phyloP scores from a whole-genome alignment of 2,329 filamentous ascomycete species.

The Fusarium guadeloupense region DNA sequence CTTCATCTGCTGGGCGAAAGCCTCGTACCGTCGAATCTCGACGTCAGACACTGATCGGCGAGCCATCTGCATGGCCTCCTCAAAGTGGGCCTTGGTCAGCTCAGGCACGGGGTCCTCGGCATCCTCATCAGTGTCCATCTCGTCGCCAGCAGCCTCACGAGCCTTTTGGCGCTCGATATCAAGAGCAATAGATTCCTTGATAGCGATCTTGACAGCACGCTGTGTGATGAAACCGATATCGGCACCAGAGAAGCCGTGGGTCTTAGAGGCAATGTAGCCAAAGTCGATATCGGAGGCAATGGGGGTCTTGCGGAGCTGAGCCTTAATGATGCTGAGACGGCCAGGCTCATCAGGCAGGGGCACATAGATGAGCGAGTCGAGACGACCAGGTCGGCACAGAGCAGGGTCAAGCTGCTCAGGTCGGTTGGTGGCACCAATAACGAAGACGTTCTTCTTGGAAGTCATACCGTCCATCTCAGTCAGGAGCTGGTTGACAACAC shows the following conservation, averaged over 20 bases:
- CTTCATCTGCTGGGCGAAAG: constrained; percentile 99
- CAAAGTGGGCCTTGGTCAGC: constrained; percentile 95
- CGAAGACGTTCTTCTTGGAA: constrained; percentile 99
- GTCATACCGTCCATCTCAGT: constrained; percentile 99
- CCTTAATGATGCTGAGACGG: constrained; percentile 88
- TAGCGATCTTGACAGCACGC: constrained; percentile 98
- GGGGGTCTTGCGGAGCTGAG: constrained; percentile 98
- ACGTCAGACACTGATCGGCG: constrained; percentile 95
- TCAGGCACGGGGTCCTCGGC: constrained; percentile 93
- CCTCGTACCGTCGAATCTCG: constrained; percentile 97
- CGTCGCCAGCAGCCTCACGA: constrained; percentile 84
- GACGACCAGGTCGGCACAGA: constrained; percentile 96
- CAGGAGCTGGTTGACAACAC: constrained; percentile 99
- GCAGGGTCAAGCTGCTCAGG: constrained; percentile 98
- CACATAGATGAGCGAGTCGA: constrained; percentile 98
- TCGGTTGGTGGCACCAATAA: constrained; percentile 98
- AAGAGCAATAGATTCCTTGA: constrained; percentile 91
- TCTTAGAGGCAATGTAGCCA: constrained; percentile 92
- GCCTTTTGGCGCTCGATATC: constrained; percentile 93
- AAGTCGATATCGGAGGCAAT: constrained; percentile 89
- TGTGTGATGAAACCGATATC: constrained; percentile 99
- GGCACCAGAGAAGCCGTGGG: constrained; percentile 98
- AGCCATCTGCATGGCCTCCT: constrained; percentile 97
- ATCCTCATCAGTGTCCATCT: constrained; percentile 75
- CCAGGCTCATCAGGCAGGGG: constrained; percentile 92